Evolutionary conservation across 2,329 filamentous ascomycete genomes (phyloP), one percentile per base, ranked within the genome.

Genomic region (Lachnellula suecica): DNA sequence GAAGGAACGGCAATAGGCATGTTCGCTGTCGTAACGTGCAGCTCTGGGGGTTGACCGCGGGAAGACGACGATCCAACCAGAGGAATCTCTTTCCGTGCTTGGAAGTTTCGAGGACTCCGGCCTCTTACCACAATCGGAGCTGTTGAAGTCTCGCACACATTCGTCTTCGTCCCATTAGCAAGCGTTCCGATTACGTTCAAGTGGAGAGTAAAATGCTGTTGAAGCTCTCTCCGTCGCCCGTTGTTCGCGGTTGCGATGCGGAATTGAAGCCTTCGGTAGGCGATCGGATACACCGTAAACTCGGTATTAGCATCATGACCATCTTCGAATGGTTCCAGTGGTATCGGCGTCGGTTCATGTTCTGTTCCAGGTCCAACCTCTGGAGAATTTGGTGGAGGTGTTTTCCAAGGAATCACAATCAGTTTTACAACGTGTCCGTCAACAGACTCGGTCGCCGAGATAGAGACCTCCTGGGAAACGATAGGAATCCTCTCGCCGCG

Each of bases 341-440:
- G 89, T 53, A 96, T 85, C 1, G 90, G 82, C 0, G 88, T 83
- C 4, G 93, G 93, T 68, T 97, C 93, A 66, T 93, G 91, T 68
- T 97, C 93, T 0, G 76, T 76, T 2, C 74, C 75, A 56, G 87
- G 82, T 56, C 72, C 78, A 53, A 85, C 77, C 58, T 87, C 83
- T n/a, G 84, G 79, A 3, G 85, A 83, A 71, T 87, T 89, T 46
- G 89, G 89, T 24, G 88, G 89, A 1, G 91, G 92, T 2, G 92
- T 97, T 76, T 97, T 97, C 93, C 93, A 97, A 1, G 93, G 93
- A 54, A 97, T 96, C 7, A 94, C 94, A 58, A 97, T 97, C 57
- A 97, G 85, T 63, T 95, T 93, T 40, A 97, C 91, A 0, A 89
- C 76, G 63, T 96, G 93, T 29, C 91, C 90, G 68, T 97, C 93